phyloP scores from a whole-genome alignment of 106 monocot genomes.

The Dendrobium nobile region DNA sequence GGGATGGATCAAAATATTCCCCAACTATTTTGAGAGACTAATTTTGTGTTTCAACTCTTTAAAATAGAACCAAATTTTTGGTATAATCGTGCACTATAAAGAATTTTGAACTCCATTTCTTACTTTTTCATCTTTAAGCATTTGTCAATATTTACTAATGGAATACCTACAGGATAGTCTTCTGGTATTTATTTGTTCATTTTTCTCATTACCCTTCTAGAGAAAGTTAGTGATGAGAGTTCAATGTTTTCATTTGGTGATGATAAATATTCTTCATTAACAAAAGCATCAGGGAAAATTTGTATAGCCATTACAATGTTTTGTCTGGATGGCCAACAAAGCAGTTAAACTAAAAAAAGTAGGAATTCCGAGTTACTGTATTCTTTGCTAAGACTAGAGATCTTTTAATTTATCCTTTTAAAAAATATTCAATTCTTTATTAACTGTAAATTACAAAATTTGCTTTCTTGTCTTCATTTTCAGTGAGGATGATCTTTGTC shows the following conservation, averaged over 20 bases:
- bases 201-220: neutral
- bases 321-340: neutral
- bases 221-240: neutral
- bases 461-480: neutral
- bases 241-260: neutral
- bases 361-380: neutral
- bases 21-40: no score
- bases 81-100: neutral
- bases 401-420: neutral
- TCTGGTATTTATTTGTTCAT: neutral
- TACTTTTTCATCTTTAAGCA: neutral
- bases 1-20: no score
- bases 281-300: neutral
- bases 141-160: neutral
- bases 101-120: neutral
- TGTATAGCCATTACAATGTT: neutral
- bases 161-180: neutral
- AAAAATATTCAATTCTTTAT: neutral
- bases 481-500: neutral
- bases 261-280: neutral
- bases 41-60: no score
- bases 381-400: neutral
- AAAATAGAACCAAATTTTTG: no score
- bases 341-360: neutral
- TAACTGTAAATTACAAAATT: neutral